Evolutionary conservation across 148 eudicot species (phyloP), one percentile per base, ranked within the genome.

Genomic region (Cornus florida): DNA sequence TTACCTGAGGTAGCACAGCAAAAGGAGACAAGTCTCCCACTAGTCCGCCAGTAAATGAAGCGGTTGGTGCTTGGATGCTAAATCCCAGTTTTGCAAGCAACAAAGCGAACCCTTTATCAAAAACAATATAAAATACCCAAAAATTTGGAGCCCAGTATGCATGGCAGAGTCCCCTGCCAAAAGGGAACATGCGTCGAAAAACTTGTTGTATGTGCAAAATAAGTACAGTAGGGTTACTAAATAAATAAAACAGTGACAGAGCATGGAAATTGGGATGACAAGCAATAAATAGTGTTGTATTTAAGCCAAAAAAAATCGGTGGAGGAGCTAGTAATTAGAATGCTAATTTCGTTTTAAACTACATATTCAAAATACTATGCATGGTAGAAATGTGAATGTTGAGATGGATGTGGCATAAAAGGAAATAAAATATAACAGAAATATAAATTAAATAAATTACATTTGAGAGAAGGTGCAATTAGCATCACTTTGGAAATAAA

Each of bases 131-230:
- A 85, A 97, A 92, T 22, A 94, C 98, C 99, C 99, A 97, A 80
- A 94, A 94, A 81, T 97, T 97, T 59, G 99, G 99, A 88, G 98
- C 99, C 99, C 98, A 97, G 79, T 91, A 97, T 77, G 99, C 99
- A 89, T 97, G 99, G 89, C 98, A 97, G 75, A 97, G 97, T 84
- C 99, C 99, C 90, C 99, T 89, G 76, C 99, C 99, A 87, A 97
- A 97, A 80, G 99, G 99, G 87, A 97, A 97, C 98, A 97, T 92
- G 82, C 95, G 95, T 41, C 82, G 85, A 68, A 97, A 80, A 80
- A 97, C 98, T 90, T 92, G 90, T 72, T 80, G 89, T 76, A 97
- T 94, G 98, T 94, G 98, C 95, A 91, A 84, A 82, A 78, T 75
- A 80, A 84, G 65, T 76, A 84, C 64, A 66, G 69, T 77, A 76